These are phyloP conservation scores for Raphanus raphanistrum DNA, from an alignment of 345 rosid species.

Conservation along the genomic window DNA sequence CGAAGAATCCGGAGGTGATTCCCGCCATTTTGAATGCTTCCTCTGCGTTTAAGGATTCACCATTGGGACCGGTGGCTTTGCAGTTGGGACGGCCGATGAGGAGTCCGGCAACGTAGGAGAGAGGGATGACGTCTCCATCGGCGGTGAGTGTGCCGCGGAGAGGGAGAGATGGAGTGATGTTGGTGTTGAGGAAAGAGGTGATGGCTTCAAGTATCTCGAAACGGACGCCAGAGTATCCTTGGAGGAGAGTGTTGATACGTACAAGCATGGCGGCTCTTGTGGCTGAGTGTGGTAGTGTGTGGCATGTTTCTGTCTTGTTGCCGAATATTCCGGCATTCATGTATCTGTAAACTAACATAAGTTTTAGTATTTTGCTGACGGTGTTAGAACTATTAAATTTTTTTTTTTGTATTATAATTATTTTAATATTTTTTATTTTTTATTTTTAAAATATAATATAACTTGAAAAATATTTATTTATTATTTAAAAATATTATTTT, in stretches of 20 bases:
- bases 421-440: too few species aligned
- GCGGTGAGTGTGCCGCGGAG: conserved; percentile 73
- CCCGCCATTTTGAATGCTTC: conserved; percentile 58
- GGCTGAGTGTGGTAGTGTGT: conserved; percentile 51
- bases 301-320: conserved; percentile 51
- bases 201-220: conserved; percentile 73
- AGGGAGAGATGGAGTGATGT: conserved; percentile 70
- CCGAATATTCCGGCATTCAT: conserved; percentile 71
- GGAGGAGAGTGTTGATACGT: conserved; percentile 70
- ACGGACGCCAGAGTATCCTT: conserved; percentile 73
- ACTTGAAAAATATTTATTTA: too few species aligned
- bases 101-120: conserved; percentile 65
- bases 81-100: conserved; percentile 64
- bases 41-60: conserved; percentile 40
- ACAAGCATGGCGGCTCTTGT: conserved; percentile 79
- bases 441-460: too few species aligned
- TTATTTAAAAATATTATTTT: too few species aligned
- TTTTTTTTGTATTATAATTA: too few species aligned
- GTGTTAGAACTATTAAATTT: too few species aligned
- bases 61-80: conserved; percentile 54
- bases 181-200: conserved; percentile 53
- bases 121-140: conserved; percentile 70
- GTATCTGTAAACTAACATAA: conserved; percentile 45
- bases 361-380: too few species aligned
- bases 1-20: conserved; percentile 50